A percentile compares a stretch with the other conserved stretches of the same genome.
Conservation (phyloP, 108 stramenopile genomes). For the Pseudonitzschia pungens region DNA sequence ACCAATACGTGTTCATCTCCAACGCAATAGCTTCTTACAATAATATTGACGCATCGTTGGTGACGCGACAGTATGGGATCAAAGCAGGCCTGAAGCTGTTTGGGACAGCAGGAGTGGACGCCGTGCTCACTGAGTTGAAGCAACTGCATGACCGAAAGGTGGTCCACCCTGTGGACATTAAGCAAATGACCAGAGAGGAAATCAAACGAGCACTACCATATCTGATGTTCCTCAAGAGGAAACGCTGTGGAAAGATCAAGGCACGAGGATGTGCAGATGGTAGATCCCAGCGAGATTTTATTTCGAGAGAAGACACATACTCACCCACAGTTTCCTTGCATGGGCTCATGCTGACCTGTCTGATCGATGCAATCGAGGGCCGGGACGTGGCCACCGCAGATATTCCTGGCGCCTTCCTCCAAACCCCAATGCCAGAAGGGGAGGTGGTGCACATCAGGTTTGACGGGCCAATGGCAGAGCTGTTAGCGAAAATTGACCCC, state of each 20-base stretch:
- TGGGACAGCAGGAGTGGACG: neutral
- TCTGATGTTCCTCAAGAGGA: neutral
- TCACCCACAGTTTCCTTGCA: neutral
- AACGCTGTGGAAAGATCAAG: neutral
- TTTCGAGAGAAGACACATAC: neutral
- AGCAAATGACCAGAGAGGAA: neutral
- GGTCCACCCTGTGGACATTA: neutral
- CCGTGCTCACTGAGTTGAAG: neutral
- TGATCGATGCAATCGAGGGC: conserved; percentile 40
- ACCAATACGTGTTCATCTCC: neutral
- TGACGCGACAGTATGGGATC: neutral
- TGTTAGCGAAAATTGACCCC: conserved; percentile 11
- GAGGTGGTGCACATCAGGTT: no score
- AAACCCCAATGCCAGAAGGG: conserved; percentile 3
- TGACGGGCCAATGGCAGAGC: neutral
- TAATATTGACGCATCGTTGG: neutral
- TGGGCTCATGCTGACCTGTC: neutral
- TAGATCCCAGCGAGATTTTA: neutral
- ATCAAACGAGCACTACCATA: neutral
- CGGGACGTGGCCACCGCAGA: conserved; percentile 35
- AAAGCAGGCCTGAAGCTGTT: neutral
- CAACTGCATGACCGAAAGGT: neutral
- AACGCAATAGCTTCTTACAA: neutral
- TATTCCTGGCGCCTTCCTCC: conserved; percentile 46
- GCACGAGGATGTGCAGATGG: neutral